phyloP scores from a whole-genome alignment of 495 filamentous ascomycete genomes.

The Aspergillus olivimuriae region DNA sequence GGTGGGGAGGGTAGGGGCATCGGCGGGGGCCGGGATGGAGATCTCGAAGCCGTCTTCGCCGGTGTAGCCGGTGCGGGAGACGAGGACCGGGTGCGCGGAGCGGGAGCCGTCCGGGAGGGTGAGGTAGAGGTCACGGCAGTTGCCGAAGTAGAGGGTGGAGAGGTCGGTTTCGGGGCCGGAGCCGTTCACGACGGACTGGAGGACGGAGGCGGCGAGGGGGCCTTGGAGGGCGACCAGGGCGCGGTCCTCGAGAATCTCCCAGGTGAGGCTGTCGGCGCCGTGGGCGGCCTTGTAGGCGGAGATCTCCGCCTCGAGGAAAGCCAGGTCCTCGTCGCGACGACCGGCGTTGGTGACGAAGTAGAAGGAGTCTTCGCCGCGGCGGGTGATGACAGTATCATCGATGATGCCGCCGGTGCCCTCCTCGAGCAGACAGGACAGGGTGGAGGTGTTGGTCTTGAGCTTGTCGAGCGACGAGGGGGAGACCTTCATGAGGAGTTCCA shows the following conservation, averaged over 20 bases:
- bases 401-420: slow-evolving; percentile 81
- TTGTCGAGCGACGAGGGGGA: slow-evolving; percentile 63
- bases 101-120: slow-evolving; percentile 39
- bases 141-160: slow-evolving; percentile 71
- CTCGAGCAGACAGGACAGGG: slow-evolving; percentile 74
- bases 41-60: slow-evolving; percentile 99
- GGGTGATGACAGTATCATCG: slow-evolving; percentile 86
- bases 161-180: slow-evolving; percentile 48
- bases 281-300: slow-evolving; percentile 42
- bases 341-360: slow-evolving; percentile 97
- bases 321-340: slow-evolving; percentile 78
- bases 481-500: slow-evolving; percentile 68
- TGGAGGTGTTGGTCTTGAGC: slow-evolving; percentile 56
- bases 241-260: slow-evolving; percentile 60
- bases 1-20: slow-evolving; percentile 18
- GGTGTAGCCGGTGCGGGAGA: slow-evolving; percentile 89
- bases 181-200: slow-evolving; percentile 49
- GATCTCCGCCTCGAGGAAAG: slow-evolving; percentile 63
- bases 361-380: slow-evolving; percentile 60
- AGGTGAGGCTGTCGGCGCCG: slow-evolving; percentile 49
- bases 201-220: slow-evolving; percentile 60
- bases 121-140: slow-evolving; percentile 52
- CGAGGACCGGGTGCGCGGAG: slow-evolving; percentile 52
- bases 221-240: slow-evolving; percentile 85
- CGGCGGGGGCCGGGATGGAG: slow-evolving; percentile 56